phyloP scores from a whole-genome alignment of 768 basidiomycete genomes.

The Nidularia pulvinata region DNA sequence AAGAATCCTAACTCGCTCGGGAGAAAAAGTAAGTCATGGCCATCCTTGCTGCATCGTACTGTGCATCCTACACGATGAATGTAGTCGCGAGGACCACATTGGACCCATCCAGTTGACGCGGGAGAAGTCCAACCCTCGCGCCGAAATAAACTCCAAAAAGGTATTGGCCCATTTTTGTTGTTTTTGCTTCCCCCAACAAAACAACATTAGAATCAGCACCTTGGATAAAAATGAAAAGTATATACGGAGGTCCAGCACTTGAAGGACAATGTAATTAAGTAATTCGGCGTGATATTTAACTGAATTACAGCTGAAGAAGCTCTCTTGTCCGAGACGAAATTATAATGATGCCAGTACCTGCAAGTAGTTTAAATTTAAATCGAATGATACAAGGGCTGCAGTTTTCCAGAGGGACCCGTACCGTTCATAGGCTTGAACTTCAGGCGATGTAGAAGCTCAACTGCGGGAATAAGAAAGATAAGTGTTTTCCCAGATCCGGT shows the following conservation, averaged over 20 bases:
- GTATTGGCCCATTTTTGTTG: slow-evolving; percentile 99
- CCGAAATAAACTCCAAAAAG: slow-evolving; percentile 99
- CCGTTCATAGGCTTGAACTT: slow-evolving; percentile 99
- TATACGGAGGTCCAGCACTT: slow-evolving; percentile 93
- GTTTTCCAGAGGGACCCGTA: slow-evolving; percentile 9
- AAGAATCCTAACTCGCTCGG: slow-evolving; percentile 95
- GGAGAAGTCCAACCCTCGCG: slow-evolving; percentile 96
- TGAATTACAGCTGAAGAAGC: slow-evolving; percentile 95
- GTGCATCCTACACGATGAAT: slow-evolving; percentile 99
- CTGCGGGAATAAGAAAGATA: slow-evolving; percentile 92
- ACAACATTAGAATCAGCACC: neutral
- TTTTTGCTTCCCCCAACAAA: slow-evolving; percentile 94
- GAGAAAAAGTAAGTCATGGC: slow-evolving; percentile 93
- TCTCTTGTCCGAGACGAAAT: slow-evolving; percentile 91
- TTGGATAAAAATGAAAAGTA: slow-evolving; percentile 12
- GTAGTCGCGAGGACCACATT: slow-evolving; percentile 97
- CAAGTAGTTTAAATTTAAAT: neutral
- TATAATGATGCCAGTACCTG: slow-evolving; percentile 94
- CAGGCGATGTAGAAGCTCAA: slow-evolving; percentile 87
- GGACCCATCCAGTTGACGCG: slow-evolving; percentile 98
- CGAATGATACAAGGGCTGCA: neutral
- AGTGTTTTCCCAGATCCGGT: slow-evolving; percentile 98
- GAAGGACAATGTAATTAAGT: slow-evolving; percentile 97
- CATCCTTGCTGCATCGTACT: slow-evolving; percentile 94
- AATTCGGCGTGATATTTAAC: slow-evolving; percentile 97